Percentiles rank a stretch among this genome's conserved stretches.
These are phyloP conservation scores for Fusarium irregulare DNA, from an alignment of 2,329 filamentous ascomycete genomes.

Conservation along the genomic window DNA sequence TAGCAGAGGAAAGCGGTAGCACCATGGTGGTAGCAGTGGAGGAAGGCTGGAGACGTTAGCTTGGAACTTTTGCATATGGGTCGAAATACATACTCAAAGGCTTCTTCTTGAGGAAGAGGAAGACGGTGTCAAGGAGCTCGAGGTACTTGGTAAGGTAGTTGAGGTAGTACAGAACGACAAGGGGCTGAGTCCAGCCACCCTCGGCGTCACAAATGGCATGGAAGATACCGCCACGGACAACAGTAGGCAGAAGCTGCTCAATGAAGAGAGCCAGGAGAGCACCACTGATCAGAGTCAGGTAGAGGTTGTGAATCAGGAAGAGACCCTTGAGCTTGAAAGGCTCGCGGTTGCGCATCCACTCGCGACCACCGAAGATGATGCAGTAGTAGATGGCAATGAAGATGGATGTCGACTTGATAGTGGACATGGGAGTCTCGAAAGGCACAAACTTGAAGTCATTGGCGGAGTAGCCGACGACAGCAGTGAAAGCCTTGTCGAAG, in stretches of 20 bases:
- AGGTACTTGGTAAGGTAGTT: slow-evolving; percentile 99
- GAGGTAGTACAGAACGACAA: slow-evolving; percentile 96
- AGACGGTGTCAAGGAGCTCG: slow-evolving; percentile 93
- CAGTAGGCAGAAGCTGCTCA: slow-evolving; percentile 88
- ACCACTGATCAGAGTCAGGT: slow-evolving; percentile 87
- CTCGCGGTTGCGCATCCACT: slow-evolving; percentile 88
- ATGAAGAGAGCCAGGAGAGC: slow-evolving; percentile 85
- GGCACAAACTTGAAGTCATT: slow-evolving; percentile 87
- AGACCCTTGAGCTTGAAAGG: slow-evolving; percentile 87
- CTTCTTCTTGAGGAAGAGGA: slow-evolving; percentile 99
- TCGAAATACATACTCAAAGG: slow-evolving; percentile 70
- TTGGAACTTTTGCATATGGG: neutral
- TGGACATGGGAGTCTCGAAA: slow-evolving; percentile 89
- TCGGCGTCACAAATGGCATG: slow-evolving; percentile 82
- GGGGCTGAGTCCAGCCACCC: slow-evolving; percentile 92
- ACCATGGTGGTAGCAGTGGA: slow-evolving; percentile 99
- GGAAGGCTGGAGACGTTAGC: slow-evolving; percentile 75
- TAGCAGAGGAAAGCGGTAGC: slow-evolving; percentile 97
- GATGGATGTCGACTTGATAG: slow-evolving; percentile 81
- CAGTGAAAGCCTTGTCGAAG: slow-evolving; percentile 87
- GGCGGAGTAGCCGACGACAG: slow-evolving; percentile 81
- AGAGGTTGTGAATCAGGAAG: slow-evolving; percentile 97
- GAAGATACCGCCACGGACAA: slow-evolving; percentile 86
- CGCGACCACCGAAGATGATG: slow-evolving; percentile 91
- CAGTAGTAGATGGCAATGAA: slow-evolving; percentile 91